phyloP scores from a whole-genome alignment of 371 early-diverging fungal species.

The Syncephalastrum monosporum region DNA sequence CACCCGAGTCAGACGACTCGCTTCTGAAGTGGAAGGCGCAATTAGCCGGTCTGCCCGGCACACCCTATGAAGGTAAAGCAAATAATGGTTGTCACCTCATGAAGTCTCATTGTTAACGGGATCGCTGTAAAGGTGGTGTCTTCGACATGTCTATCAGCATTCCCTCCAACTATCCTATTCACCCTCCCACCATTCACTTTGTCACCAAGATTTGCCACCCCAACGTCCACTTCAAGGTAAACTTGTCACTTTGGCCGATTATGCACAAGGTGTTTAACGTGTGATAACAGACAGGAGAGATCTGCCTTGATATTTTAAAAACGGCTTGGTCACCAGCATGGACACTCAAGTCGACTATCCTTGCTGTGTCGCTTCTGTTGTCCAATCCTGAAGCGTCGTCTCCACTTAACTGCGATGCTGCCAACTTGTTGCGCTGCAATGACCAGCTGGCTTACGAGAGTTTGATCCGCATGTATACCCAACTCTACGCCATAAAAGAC shows the following conservation, averaged over 20 bases:
- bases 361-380: slow-evolving; percentile 72
- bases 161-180: slow-evolving; percentile 69
- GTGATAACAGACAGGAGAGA: slow-evolving; percentile 68
- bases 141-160: slow-evolving; percentile 61
- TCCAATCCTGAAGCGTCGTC: slow-evolving; percentile 80
- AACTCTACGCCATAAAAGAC: slow-evolving; percentile 55
- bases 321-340: slow-evolving; percentile 85
- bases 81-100: not conserved
- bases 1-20: slow-evolving; percentile 74
- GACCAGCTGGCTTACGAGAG: slow-evolving; percentile 86
- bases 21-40: slow-evolving; percentile 88
- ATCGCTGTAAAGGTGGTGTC: slow-evolving; percentile 44
- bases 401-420: slow-evolving; percentile 95
- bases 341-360: slow-evolving; percentile 70
- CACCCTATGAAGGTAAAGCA: slow-evolving; percentile 77
- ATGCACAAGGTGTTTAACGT: not conserved
- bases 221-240: slow-evolving; percentile 75
- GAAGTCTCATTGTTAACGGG: not conserved
- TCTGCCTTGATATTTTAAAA: slow-evolving; percentile 82
- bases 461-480: slow-evolving; percentile 85
- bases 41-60: slow-evolving; percentile 76
- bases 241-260: not conserved
- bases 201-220: slow-evolving; percentile 83
- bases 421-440: slow-evolving; percentile 85
- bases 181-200: slow-evolving; percentile 71